Base-by-base conservation (phyloP, 768 basidiomycete genomes). In the Panellus pusillus region DNA sequence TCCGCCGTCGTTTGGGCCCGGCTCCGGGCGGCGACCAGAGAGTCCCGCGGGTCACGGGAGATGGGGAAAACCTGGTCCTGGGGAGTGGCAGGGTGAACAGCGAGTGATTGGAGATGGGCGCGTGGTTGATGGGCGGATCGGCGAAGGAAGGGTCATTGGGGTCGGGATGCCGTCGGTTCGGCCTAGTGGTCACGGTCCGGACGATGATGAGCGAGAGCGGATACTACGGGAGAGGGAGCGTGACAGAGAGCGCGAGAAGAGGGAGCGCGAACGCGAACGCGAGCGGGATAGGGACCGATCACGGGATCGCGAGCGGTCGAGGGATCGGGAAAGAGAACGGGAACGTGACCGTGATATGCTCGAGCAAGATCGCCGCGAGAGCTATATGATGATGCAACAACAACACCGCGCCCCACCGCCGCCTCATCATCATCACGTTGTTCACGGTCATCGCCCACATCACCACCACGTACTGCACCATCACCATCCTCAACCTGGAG, bases 381-480 rank as follows among this genome's bases (percentile, higher is more conserved):
- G 24, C n/a, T 55, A 55, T 44, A 63, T 60, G 63, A 66, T 54
- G 62, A 63, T 68, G 17, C 71, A 69, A 61, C 68, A 68, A 53
- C 71, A 68, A 37, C 55, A 51, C 28, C 51, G 50, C 15, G 51
- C 57, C 28, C 64, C 65, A 31, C 53, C 65, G 60, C 41, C 62
- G 29, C 60, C 62, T 5, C 73, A 73, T 51, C 69, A 74, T 48
- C 72, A 75, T 48, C 56, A 52, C 47, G 42, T 59, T 47, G 60
- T 63, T 50, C 80, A 80, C 54, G 81, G 74, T 57, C 79, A 76
- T 47, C 75, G 74, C 24, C 61, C 69, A 2, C 72, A 71, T 27
- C 74, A 76, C 35, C 70, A 74, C 54, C 73, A 76, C 50, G 68
- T 74, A 32, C 59, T 70, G n/a, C 79, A 79, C 46, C 81, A 84